Conservation (phyloP, 345 rosid genomes). For the Brassica cretica region DNA sequence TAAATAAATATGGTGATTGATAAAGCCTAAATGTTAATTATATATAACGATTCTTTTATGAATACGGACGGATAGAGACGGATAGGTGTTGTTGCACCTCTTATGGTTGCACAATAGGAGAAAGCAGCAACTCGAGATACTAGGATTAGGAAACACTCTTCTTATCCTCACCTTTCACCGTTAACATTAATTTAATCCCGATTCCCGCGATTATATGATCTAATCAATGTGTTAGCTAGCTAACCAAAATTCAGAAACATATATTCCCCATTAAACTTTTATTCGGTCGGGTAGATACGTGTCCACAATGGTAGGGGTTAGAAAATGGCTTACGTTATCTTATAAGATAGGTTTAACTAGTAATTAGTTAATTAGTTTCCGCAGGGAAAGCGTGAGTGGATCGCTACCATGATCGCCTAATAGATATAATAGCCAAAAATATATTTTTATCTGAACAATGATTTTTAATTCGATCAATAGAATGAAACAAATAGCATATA, state of each 20-base stretch:
- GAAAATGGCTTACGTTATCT: constrained; percentile 32
- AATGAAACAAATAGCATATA: constrained; percentile 1
- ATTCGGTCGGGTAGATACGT: constrained; percentile 24
- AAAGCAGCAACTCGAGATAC: constrained; percentile 16
- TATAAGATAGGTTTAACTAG: constrained; percentile 25
- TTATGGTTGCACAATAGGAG: constrained; percentile 21
- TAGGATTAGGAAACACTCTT: constrained; percentile 1
- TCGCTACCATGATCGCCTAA: not conserved
- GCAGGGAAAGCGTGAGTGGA: constrained; percentile 18
- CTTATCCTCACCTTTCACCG: constrained; percentile 11
- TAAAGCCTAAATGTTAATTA: not conserved
- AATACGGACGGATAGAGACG: constrained; percentile 27
- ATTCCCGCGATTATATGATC: not conserved
- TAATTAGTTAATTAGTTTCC: constrained; percentile 20
- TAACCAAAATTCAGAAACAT: not conserved
- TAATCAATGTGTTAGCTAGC: not conserved
- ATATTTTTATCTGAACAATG: not conserved
- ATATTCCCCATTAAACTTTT: not conserved
- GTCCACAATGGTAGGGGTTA: not conserved
- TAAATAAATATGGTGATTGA: not conserved
- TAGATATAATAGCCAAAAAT: too few relatives aligned
- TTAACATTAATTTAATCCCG: constrained; percentile 1
- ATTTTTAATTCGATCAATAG: not conserved
- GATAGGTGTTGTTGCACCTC: not conserved
- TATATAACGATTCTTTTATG: not conserved